Percentiles rank a stretch among this genome's conserved stretches.
These are phyloP conservation scores for Hondaea fermentalgiana DNA, from an alignment of 108 stramenopile genomes.

Conservation along the genomic window DNA sequence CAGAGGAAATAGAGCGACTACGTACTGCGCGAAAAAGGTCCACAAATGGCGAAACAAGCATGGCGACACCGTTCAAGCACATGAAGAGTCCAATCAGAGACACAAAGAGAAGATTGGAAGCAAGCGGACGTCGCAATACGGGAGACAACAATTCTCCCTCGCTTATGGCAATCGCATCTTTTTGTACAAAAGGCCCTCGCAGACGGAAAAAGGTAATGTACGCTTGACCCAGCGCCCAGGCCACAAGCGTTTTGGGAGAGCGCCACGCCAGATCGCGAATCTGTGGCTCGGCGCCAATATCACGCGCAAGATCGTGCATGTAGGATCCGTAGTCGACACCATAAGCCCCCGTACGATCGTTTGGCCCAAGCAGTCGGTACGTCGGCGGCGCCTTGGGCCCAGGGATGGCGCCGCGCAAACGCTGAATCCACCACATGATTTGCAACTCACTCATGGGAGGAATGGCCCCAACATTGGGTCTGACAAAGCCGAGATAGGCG, in stretches of 20 bases:
- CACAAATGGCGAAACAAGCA: neutral
- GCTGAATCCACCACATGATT: neutral
- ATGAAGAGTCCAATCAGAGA: neutral
- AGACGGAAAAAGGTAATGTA: neutral
- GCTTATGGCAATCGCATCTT: neutral
- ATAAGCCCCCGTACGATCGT: neutral
- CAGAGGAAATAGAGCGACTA: too few species aligned
- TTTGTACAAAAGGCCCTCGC: neutral
- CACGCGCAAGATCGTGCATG: neutral
- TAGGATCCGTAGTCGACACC: conserved; percentile 12
- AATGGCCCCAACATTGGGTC: neutral
- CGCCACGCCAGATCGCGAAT: neutral
- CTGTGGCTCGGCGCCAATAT: neutral
- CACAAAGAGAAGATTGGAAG: neutral
- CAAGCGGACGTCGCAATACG: neutral
- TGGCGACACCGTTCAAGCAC: neutral
- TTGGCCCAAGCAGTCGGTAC: neutral
- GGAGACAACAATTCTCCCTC: neutral
- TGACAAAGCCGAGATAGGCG: neutral
- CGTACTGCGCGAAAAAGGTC: too few species aligned
- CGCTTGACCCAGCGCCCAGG: neutral
- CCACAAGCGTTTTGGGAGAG: neutral
- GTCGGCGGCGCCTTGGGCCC: neutral
- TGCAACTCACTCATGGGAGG: conserved; percentile 1
- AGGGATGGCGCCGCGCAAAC: neutral